These are phyloP conservation scores for Cystobasidium pallidum DNA, from an alignment of 1,284 basidiomycete genomes.

Conservation along the genomic window DNA sequence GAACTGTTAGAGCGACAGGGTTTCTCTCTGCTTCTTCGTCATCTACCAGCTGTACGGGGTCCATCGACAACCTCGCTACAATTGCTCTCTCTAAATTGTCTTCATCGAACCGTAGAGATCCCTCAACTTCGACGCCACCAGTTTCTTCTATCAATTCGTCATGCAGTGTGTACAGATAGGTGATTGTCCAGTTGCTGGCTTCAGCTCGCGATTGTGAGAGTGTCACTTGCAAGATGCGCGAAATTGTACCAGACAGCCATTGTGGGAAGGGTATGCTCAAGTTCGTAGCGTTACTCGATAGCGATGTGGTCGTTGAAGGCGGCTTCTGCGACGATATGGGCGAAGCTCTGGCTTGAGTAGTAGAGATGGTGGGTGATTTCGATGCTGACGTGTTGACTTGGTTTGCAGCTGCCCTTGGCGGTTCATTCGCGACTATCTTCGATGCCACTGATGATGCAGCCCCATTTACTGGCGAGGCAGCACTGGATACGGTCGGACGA, in stretches of 20 bases:
- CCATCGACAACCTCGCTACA: slow-evolving; percentile 82
- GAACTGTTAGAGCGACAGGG: slow-evolving; percentile 72
- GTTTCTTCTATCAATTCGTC: slow-evolving; percentile 74
- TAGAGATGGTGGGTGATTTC: background rate
- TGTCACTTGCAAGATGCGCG: slow-evolving; percentile 63
- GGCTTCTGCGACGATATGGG: slow-evolving; percentile 15
- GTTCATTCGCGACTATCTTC: background rate
- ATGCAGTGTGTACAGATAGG: slow-evolving; percentile 80
- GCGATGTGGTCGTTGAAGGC: slow-evolving; percentile 27
- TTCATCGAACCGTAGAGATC: slow-evolving; percentile 44
- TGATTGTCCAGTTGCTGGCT: slow-evolving; percentile 68
- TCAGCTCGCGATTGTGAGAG: slow-evolving; percentile 76
- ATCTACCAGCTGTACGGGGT: slow-evolving; percentile 75
- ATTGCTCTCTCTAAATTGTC: slow-evolving; percentile 74
- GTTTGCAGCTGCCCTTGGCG: background rate
- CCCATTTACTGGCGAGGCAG: slow-evolving; percentile 28
- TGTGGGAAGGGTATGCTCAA: slow-evolving; percentile 48
- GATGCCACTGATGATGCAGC: slow-evolving; percentile 9
- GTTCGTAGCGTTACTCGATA: slow-evolving; percentile 4
- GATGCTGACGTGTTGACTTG: background rate
- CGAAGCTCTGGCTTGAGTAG: slow-evolving; percentile 29
- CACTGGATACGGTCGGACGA: slow-evolving; percentile 52
- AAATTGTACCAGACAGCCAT: slow-evolving; percentile 49
- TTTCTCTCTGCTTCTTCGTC: slow-evolving; percentile 63
- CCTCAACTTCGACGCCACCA: slow-evolving; percentile 46